Evolutionary conservation across 2,329 filamentous ascomycete species (phyloP), one percentile per base, ranked within the genome.

Genomic region (Teratosphaeriaceae sp.): DNA sequence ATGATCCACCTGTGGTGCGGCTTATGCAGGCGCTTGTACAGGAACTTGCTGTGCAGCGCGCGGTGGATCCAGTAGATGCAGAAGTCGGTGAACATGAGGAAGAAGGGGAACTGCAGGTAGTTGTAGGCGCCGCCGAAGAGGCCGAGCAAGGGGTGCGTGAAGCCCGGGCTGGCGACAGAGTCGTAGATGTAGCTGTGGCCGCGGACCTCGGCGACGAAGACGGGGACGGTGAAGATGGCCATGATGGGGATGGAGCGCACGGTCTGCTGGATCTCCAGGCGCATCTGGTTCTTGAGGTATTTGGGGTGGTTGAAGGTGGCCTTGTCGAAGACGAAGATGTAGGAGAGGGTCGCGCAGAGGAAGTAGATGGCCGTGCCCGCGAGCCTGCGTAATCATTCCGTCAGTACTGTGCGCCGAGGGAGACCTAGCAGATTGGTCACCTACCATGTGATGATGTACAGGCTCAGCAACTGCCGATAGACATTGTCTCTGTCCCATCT

Each of bases 1-100:
- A 96, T 94, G 68, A 97, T 96, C 90, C 90, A 97, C 73, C 95
- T 96, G 80, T 97, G 90, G 69, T 97, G 90, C 53, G 88, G 84
- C 79, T 97, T 97, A 78, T 97, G 90, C 38, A 96, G 75, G 53
- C 74, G 73, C 73, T 89, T 94, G 78, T 97, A 97, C 55, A 92
- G 63, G 36, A 68, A 61, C 13, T 85, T 85, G 66, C 88, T 82
- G 68, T 95, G 88, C 48, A 94, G 76, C 44, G 79, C 84, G 44
- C 88, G 84, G 71, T 94, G 88, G 58, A 94, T 90, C 76, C 84
- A 87, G 75, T 95, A 94, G 70, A 95, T 89, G 69, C 76, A 81
- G 65, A 84, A 84, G 68, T 95, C 88, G 69, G 88, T 94, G 65
- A 94, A 94, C 61, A 82, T 63, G 61, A 94, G 73, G 73, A 94